Conservation (phyloP, 2,329 filamentous ascomycete genomes). For the Metarhizium anisopliae region DNA sequence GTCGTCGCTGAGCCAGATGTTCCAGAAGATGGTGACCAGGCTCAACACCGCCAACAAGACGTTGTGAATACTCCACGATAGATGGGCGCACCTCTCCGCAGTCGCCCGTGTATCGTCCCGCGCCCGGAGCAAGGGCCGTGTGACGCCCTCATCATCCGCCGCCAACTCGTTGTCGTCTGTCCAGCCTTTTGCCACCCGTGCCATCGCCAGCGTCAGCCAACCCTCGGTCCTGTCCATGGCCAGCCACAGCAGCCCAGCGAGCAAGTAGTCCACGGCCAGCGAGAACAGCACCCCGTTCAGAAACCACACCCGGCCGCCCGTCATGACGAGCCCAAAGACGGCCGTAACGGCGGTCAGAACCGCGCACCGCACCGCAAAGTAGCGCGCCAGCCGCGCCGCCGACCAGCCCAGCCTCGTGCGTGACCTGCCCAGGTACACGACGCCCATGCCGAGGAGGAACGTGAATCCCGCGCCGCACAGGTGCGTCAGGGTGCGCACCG, state of each 20-base stretch:
- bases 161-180: neutral
- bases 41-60: conserved; percentile 22
- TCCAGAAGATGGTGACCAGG: conserved; percentile 34
- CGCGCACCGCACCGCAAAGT: conserved; percentile 28
- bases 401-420: conserved; percentile 31
- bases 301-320: conserved; percentile 29
- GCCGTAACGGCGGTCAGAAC: conserved; percentile 26
- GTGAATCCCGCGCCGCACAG: conserved; percentile 37
- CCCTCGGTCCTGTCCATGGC: conserved; percentile 25
- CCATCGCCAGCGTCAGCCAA: conserved; percentile 17
- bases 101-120: neutral
- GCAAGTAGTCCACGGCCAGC: conserved; percentile 34
- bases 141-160: conserved; percentile 13
- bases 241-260: conserved; percentile 33
- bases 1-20: conserved; percentile 33
- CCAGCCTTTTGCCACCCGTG: conserved; percentile 7
- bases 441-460: conserved; percentile 35
- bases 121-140: conserved; percentile 20
- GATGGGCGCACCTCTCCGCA: neutral
- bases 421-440: conserved; percentile 35
- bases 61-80: conserved; percentile 35
- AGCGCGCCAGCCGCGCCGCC: conserved; percentile 21
- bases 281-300: conserved; percentile 35
- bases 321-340: conserved; percentile 22
- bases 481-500: conserved; percentile 33